Percentiles rank a stretch among this genome's conserved stretches.
Conservation (phyloP, 2,329 filamentous ascomycete species). For the Blastomyces silverae region DNA sequence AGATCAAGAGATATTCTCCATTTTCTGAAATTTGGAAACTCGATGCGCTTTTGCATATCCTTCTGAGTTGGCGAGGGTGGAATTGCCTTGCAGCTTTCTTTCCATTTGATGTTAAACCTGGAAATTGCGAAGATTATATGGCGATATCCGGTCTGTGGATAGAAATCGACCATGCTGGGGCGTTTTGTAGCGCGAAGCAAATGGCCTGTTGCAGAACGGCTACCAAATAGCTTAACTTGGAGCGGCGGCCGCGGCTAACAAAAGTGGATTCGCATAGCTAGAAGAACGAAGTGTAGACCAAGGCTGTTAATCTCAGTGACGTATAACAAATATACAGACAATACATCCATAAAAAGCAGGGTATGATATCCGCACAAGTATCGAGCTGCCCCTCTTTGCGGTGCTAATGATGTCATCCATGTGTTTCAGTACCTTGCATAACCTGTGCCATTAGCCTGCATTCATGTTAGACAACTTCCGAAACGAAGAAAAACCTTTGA, state of each 20-base stretch:
- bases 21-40: not conserved
- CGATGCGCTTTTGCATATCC: not conserved
- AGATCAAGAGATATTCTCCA: no score
- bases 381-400: not conserved
- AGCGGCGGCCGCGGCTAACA: not conserved
- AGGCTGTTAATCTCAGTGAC: not conserved
- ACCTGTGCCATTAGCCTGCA: not conserved
- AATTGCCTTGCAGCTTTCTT: not conserved
- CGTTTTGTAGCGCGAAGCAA: not conserved
- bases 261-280: not conserved
- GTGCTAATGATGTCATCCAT: not conserved
- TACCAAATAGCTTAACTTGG: no score
- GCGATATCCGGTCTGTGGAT: not conserved
- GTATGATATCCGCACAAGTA: not conserved
- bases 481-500: not conserved
- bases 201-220: not conserved
- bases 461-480: not conserved
- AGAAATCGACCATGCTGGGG: not conserved
- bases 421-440: slow-evolving; percentile 1
- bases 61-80: not conserved
- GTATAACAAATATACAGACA: not conserved
- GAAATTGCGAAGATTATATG: not conserved
- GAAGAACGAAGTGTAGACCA: not conserved
- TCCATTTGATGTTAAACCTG: not conserved
- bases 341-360: not conserved